phyloP scores from a whole-genome alignment of 2,329 filamentous ascomycete genomes.

The Hypoxylon sp. region DNA sequence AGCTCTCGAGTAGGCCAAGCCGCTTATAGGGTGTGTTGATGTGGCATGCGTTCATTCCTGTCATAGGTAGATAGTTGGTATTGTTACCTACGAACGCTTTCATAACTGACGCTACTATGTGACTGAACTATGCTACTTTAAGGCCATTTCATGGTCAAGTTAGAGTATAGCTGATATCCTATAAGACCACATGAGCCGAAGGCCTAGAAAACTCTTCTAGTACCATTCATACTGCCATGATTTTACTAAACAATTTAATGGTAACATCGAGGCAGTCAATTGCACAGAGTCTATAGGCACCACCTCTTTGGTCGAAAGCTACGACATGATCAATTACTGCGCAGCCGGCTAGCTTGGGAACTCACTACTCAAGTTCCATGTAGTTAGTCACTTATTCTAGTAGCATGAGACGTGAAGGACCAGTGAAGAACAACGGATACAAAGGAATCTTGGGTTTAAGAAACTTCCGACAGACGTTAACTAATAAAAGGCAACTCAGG shows the following conservation, averaged over 20 bases:
- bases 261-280: neutral
- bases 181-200: neutral
- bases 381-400: slow-evolving; percentile 69
- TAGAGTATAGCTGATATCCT: neutral
- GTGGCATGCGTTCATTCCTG: too few species aligned
- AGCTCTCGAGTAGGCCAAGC: neutral
- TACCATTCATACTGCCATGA: neutral
- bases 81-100: too few species aligned
- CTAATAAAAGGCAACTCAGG: slow-evolving; percentile 11
- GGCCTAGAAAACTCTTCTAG: neutral
- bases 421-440: slow-evolving; percentile 51
- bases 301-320: neutral
- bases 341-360: slow-evolving; percentile 32
- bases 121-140: too few species aligned
- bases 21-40: too few species aligned
- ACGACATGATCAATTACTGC: neutral
- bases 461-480: slow-evolving; percentile 50
- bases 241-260: slow-evolving; percentile 14
- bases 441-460: slow-evolving; percentile 48
- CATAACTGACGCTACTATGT: too few species aligned
- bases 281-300: too few species aligned
- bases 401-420: slow-evolving; percentile 61
- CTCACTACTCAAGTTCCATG: slow-evolving; percentile 56
- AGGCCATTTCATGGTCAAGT: too few species aligned
- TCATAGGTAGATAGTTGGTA: too few species aligned